A percentile compares a stretch with the other conserved stretches of the same genome.
Conservation (phyloP, 2,329 filamentous ascomycete genomes). For the Cordyceps cicadae region DNA sequence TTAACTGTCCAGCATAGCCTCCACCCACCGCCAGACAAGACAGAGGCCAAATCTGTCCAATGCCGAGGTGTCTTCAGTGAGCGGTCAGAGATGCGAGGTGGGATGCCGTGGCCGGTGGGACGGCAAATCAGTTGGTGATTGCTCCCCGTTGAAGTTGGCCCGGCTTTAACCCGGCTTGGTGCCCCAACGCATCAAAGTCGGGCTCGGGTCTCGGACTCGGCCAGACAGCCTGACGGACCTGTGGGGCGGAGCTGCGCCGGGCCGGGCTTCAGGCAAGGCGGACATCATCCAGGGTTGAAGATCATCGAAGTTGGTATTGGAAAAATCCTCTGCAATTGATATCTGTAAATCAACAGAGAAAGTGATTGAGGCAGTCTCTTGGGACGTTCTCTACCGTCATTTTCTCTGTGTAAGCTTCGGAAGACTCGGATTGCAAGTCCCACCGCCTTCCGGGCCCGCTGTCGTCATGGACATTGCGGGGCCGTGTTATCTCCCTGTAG, state of each 20-base stretch:
- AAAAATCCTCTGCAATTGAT: neutral
- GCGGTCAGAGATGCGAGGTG: neutral
- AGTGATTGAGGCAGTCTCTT: no score
- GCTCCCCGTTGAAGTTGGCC: neutral
- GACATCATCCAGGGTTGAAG: neutral
- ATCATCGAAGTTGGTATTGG: neutral
- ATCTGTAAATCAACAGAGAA: neutral
- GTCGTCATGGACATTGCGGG: neutral
- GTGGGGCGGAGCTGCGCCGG: neutral
- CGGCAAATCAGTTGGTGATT: neutral
- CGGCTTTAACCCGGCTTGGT: neutral
- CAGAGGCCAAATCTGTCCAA: no score
- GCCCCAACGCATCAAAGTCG: neutral
- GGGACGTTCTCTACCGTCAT: no score
- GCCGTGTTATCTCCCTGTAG: neutral
- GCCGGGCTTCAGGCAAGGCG: neutral
- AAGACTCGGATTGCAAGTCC: neutral
- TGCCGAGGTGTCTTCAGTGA: no score
- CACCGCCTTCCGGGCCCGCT: neutral
- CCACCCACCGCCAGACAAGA: no score
- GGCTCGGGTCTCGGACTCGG: slow-evolving; percentile 5
- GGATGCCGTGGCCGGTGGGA: no score
- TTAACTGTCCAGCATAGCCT: no score
- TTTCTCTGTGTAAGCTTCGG: neutral
- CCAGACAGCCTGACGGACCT: neutral